Conservation (phyloP, 495 filamentous ascomycete species). For the Arthonia radiata region DNA sequence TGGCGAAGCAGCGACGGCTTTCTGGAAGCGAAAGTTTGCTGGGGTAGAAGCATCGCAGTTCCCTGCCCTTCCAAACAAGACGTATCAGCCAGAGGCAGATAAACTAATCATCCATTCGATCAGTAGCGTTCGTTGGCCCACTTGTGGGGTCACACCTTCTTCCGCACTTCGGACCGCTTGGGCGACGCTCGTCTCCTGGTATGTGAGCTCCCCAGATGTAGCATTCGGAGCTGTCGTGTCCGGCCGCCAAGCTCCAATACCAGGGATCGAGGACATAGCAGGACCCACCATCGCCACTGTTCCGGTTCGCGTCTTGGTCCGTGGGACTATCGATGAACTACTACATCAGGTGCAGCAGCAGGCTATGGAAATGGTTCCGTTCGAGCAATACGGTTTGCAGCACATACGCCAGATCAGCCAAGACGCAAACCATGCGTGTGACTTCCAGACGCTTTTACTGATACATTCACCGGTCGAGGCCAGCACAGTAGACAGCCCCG, state of each 20-base stretch:
- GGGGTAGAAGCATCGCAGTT: too few species aligned
- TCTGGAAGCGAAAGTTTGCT: too few species aligned
- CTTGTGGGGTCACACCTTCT: too few species aligned
- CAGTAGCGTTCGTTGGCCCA: too few species aligned
- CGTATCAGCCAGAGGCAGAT: too few species aligned
- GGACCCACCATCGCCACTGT: constrained; percentile 49
- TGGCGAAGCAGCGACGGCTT: constrained; percentile 3
- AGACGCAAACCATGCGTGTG: constrained; percentile 38
- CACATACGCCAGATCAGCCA: constrained; percentile 35
- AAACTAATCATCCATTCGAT: too few species aligned
- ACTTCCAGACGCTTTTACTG: constrained; percentile 33
- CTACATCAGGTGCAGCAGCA: constrained; percentile 27
- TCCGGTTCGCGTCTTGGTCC: constrained; percentile 30
- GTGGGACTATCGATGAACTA: constrained; percentile 14
- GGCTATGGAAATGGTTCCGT: constrained; percentile 25
- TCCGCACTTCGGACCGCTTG: constrained; percentile 37
- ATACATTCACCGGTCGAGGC: too few species aligned
- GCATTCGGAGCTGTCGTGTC: constrained; percentile 50
- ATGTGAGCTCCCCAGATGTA: constrained; percentile 33
- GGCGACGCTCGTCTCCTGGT: constrained; percentile 32
- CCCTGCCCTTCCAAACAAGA: too few species aligned
- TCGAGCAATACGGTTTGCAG: constrained; percentile 40
- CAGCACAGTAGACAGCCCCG: too few species aligned
- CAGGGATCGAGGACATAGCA: constrained; percentile 39
- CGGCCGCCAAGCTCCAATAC: constrained; percentile 40